Evolutionary conservation across 768 basidiomycete species (phyloP).

Genomic region (Hypholoma fasciculare): DNA sequence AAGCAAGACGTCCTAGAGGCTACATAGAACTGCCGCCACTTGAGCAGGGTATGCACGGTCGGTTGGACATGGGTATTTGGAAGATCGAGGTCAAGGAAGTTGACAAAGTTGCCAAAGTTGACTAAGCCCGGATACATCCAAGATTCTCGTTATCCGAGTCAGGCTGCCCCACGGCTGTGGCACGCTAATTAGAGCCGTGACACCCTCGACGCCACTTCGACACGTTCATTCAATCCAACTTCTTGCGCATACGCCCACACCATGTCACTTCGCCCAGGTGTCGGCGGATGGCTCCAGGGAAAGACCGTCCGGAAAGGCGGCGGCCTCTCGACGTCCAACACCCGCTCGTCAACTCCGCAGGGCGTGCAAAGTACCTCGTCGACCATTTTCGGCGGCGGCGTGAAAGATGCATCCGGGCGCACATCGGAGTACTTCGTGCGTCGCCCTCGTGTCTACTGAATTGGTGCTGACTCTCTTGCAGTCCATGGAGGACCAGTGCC

Average conservation of each 20-base stretch:
- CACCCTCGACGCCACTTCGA: neutral
- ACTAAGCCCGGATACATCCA: no score
- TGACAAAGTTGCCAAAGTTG: no score
- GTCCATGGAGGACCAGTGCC: constrained; percentile 94
- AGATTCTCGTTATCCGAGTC: no score
- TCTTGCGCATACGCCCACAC: neutral
- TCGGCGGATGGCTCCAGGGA: constrained; percentile 66
- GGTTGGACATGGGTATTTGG: neutral
- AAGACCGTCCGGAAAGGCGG: constrained; percentile 75
- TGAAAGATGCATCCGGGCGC: constrained; percentile 84
- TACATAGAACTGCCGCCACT: no score
- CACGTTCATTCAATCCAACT: neutral
- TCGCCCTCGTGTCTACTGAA: constrained; percentile 15
- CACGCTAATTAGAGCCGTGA: neutral
- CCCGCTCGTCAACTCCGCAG: constrained; percentile 65
- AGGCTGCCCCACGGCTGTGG: neutral
- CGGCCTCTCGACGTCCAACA: constrained; percentile 38
- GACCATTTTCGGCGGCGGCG: constrained; percentile 78
- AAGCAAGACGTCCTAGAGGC: neutral
- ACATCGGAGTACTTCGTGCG: constrained; percentile 80
- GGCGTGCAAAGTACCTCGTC: constrained; percentile 66
- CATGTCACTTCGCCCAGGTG: constrained; percentile 33
- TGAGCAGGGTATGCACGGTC: no score
- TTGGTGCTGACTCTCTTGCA: constrained; percentile 22
- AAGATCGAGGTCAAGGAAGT: neutral